Evolutionary conservation across 192 early-diverging fungal species (phyloP).

Genomic region (Entomortierella chlamydospora): DNA sequence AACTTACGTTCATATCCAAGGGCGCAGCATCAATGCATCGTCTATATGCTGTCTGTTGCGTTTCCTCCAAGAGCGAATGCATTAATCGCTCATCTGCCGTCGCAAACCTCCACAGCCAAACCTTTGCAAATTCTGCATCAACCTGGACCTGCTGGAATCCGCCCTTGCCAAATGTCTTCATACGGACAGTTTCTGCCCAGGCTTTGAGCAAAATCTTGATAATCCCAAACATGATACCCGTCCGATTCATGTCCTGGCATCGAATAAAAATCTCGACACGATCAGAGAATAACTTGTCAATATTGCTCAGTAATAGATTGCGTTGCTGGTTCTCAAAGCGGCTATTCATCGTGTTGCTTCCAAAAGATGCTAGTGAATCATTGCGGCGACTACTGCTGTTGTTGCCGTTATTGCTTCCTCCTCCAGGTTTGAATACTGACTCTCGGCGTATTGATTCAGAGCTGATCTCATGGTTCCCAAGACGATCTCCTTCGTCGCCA

Average conservation of each 20-base stretch:
- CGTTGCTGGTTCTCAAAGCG: conserved; percentile 61
- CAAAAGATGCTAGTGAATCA: conserved; percentile 46
- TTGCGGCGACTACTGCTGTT: conserved; percentile 31
- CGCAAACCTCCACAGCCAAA: conserved; percentile 60
- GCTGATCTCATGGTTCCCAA: conserved; percentile 32
- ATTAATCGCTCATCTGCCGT: conserved; percentile 59
- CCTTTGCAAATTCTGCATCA: conserved; percentile 70
- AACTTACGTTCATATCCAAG: conserved; percentile 54
- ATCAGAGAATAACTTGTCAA: conserved; percentile 79
- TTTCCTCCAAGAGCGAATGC: conserved; percentile 62
- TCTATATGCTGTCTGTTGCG: conserved; percentile 60
- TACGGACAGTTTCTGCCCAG: conserved; percentile 67
- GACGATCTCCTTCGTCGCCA: conserved; percentile 38
- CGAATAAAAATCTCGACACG: conserved; percentile 72
- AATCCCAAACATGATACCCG: conserved; percentile 63
- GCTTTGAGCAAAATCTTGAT: conserved; percentile 70
- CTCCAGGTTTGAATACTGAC: conserved; percentile 20
- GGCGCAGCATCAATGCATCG: conserved; percentile 61
- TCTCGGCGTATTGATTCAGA: conserved; percentile 48
- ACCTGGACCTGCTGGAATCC: conserved; percentile 76
- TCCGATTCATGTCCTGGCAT: conserved; percentile 61
- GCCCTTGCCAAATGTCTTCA: conserved; percentile 58
- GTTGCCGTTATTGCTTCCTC: conserved; percentile 19
- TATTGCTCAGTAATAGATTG: conserved; percentile 67
- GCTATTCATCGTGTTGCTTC: conserved; percentile 47